phyloP scores from a whole-genome alignment of 768 basidiomycete species.

The Gymnopilus junonius region DNA sequence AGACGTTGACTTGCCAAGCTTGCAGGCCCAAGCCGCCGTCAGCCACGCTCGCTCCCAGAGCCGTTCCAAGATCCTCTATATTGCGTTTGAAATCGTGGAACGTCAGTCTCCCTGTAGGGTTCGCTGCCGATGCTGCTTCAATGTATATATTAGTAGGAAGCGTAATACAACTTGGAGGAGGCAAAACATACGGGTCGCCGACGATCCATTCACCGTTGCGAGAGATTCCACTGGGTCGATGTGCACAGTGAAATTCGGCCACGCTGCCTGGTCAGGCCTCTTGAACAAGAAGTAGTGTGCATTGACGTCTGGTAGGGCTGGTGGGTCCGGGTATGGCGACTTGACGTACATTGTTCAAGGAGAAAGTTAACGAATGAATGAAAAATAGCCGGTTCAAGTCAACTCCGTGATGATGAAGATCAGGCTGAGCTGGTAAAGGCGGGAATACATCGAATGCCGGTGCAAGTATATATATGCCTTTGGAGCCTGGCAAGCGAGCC shows the following conservation, averaged over 20 bases:
- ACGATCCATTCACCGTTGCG: not conserved
- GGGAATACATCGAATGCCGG: not conserved
- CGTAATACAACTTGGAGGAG: not conserved
- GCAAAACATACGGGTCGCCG: not conserved
- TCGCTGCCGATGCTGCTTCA: slow-evolving; percentile 14
- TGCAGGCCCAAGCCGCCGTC: slow-evolving; percentile 62
- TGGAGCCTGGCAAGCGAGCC: not conserved
- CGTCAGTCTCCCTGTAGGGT: slow-evolving; percentile 33
- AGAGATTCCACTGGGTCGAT: slow-evolving; percentile 46
- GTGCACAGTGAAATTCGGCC: slow-evolving; percentile 59
- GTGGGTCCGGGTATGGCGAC: slow-evolving; percentile 60
- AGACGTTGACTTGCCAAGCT: slow-evolving; percentile 53
- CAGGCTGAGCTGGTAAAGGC: not conserved
- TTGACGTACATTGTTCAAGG: slow-evolving; percentile 52
- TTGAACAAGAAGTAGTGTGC: slow-evolving; percentile 57
- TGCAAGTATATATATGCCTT: not conserved
- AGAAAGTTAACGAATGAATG: not conserved
- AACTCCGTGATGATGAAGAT: not conserved
- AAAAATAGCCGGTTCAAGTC: not conserved
- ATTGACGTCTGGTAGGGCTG: slow-evolving; percentile 54
- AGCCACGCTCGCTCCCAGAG: slow-evolving; percentile 47
- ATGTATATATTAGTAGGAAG: not conserved
- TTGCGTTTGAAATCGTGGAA: slow-evolving; percentile 54
- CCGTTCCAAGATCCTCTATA: slow-evolving; percentile 60
- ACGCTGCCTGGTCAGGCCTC: slow-evolving; percentile 55